These are phyloP conservation scores for Solanum ossicruentum DNA, from an alignment of 257 asterid species.

Conservation along the genomic window DNA sequence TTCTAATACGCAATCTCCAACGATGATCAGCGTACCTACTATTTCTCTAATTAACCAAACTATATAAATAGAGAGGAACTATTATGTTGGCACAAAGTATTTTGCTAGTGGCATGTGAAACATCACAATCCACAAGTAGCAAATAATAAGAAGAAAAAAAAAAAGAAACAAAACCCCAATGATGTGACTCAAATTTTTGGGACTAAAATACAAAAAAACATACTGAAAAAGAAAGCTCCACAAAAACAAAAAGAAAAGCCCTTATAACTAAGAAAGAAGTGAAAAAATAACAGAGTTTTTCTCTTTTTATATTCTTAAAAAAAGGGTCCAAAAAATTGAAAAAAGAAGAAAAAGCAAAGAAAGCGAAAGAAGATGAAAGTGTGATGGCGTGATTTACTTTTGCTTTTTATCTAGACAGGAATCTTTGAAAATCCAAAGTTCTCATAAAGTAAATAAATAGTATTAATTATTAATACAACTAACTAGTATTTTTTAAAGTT, in stretches of 20 bases:
- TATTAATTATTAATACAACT: background rate
- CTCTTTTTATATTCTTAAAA: background rate
- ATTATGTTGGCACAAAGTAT: background rate
- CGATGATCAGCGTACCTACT: background rate
- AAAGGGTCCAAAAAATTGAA: background rate
- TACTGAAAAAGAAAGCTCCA: background rate
- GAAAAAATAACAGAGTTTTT: background rate
- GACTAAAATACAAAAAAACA: background rate
- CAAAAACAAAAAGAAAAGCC: background rate
- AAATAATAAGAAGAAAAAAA: background rate
- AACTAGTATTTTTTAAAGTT: background rate
- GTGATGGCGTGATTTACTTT: conserved; percentile 38
- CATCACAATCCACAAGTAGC: background rate
- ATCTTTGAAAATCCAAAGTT: conserved; percentile 32
- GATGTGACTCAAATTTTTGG: conserved; percentile 8
- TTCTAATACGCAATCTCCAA: background rate
- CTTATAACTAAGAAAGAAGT: background rate
- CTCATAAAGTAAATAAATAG: conserved; percentile 4
- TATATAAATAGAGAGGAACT: background rate
- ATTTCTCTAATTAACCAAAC: background rate
- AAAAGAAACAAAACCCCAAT: background rate
- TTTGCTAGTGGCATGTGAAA: background rate
- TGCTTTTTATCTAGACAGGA: conserved; percentile 42
- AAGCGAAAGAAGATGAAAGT: conserved; percentile 29
- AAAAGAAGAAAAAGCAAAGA: conserved; percentile 13